Conservation (phyloP, 129 eudicot genomes). For the Escallonia herrerae region DNA sequence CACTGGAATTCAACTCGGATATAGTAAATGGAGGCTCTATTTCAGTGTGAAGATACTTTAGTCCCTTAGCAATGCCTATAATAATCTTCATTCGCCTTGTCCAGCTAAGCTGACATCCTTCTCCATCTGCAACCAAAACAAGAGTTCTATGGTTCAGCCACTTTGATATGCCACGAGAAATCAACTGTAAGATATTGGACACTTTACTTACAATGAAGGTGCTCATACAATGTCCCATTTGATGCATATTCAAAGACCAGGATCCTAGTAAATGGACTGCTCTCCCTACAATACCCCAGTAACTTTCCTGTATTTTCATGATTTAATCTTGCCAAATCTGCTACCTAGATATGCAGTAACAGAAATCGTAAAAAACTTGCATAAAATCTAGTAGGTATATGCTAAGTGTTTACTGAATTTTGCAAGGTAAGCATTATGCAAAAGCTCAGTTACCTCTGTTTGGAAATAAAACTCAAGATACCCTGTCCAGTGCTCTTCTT, state of each 20-base stretch:
- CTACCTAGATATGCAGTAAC: conserved; percentile 50
- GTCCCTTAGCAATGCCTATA: conserved; percentile 76
- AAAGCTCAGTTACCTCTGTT: conserved; percentile 51
- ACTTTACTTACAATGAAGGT: conserved; percentile 69
- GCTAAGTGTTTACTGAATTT: neutral
- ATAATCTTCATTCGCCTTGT: conserved; percentile 80
- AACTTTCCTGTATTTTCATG: conserved; percentile 71
- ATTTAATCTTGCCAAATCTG: conserved; percentile 75
- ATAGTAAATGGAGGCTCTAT: conserved; percentile 81
- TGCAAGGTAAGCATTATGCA: neutral
- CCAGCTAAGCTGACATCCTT: conserved; percentile 91
- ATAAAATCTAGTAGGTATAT: neutral
- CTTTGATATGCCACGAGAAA: neutral
- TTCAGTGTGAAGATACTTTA: conserved; percentile 86
- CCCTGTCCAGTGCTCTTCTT: conserved; percentile 74
- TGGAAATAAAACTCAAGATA: conserved; percentile 84
- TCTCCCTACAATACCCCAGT: conserved; percentile 79
- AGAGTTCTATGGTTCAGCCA: conserved; percentile 7
- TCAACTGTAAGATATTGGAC: no score
- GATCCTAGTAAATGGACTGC: conserved; percentile 83
- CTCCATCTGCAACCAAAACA: conserved; percentile 43
- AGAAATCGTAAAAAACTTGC: neutral
- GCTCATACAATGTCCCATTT: conserved; percentile 89
- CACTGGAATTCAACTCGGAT: conserved; percentile 73
- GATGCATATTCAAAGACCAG: conserved; percentile 95